Evolutionary conservation across 176 grass and related monocot genomes (phyloP).

Genomic region (Otatea glauca): DNA sequence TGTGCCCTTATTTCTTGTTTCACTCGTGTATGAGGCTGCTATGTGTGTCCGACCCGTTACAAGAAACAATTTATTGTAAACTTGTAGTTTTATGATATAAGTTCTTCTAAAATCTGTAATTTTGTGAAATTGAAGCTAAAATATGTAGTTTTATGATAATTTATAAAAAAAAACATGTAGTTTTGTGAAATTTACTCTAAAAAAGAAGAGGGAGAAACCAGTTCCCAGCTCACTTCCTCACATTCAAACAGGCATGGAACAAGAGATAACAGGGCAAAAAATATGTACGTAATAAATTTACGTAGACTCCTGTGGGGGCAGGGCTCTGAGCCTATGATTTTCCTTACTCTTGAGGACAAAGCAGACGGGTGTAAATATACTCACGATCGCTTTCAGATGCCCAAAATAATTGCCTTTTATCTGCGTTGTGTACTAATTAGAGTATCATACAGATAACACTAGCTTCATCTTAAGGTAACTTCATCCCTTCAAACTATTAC

Average conservation of each 20-base stretch:
- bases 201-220: neutral
- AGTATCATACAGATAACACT: neutral
- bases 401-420: neutral
- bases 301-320: neutral
- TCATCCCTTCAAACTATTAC: neutral
- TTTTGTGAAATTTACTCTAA: too few relatives aligned
- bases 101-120: too few relatives aligned
- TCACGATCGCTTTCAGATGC: neutral
- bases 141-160: too few relatives aligned
- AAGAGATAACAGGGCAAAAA: neutral
- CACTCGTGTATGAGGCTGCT: too few relatives aligned
- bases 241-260: neutral
- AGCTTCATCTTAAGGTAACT: neutral
- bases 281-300: neutral
- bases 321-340: neutral
- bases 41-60: too few relatives aligned
- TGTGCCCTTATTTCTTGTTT: too few relatives aligned
- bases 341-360: neutral
- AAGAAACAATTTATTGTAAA: too few relatives aligned
- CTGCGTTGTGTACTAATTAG: neutral
- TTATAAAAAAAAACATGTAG: too few relatives aligned
- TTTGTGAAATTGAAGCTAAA: too few relatives aligned
- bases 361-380: neutral
- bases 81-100: too few relatives aligned
- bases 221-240: neutral